Percentiles rank a stretch among this genome's conserved stretches.
Conservation (phyloP, 2,329 filamentous ascomycete genomes). For the Nothopassalora personata region DNA sequence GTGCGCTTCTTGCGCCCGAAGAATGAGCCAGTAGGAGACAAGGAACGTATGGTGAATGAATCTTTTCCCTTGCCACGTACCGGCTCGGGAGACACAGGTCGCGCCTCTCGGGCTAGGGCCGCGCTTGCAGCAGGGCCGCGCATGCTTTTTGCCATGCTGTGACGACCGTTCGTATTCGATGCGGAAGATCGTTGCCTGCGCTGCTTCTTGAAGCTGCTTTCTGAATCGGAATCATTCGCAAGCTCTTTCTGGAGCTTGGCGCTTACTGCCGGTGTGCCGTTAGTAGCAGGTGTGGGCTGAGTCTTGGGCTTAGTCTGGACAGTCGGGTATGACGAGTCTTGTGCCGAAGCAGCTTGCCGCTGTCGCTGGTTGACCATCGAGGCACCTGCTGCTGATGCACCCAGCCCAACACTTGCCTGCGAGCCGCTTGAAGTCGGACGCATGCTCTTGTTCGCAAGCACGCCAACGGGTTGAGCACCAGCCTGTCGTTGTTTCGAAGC, state of each 20-base stretch:
- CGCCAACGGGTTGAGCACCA: slow-evolving; percentile 7
- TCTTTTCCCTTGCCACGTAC: slow-evolving; percentile 21
- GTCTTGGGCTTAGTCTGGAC: slow-evolving; percentile 1
- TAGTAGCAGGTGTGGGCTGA: slow-evolving; percentile 1
- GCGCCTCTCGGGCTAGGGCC: slow-evolving; percentile 29
- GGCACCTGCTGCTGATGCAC: slow-evolving; percentile 20
- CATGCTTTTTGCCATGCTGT: slow-evolving; percentile 70
- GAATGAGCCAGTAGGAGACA: slow-evolving; percentile 60
- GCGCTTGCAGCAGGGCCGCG: slow-evolving; percentile 43
- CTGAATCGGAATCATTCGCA: slow-evolving; percentile 43
- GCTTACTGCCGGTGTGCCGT: slow-evolving; percentile 14
- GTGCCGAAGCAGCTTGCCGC: slow-evolving; percentile 2
- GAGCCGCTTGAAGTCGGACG: slow-evolving; percentile 14
- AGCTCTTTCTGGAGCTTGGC: slow-evolving; percentile 25
- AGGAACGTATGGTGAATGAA: slow-evolving; percentile 59
- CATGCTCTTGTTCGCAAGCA: slow-evolving; percentile 16
- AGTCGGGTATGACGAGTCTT: slow-evolving; percentile 10
- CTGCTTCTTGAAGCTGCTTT: slow-evolving; percentile 73
- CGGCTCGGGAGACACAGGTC: slow-evolving; percentile 40
- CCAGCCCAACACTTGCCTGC: slow-evolving; percentile 3
- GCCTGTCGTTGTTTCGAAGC: slow-evolving; percentile 16
- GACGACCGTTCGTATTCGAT: slow-evolving; percentile 41
- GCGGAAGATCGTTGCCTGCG: slow-evolving; percentile 32
- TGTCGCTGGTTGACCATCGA: slow-evolving; percentile 3
- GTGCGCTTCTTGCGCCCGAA: slow-evolving; percentile 35